Evolutionary conservation across 495 filamentous ascomycete species (phyloP).

Genomic region (Elasticomyces elasticus): DNA sequence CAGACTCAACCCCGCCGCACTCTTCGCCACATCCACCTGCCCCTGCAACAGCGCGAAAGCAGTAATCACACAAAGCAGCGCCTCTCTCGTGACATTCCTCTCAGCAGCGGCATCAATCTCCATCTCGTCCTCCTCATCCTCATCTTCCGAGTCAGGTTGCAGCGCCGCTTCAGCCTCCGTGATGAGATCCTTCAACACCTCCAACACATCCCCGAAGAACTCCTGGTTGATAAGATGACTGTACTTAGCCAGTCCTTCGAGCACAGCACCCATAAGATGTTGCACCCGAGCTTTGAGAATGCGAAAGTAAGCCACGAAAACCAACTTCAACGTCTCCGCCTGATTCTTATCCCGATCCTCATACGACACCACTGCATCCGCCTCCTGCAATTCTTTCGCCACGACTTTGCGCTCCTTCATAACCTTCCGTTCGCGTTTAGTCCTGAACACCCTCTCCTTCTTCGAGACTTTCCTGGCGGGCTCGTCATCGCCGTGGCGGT

Average conservation of each 20-base stretch:
- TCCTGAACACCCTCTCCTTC: conserved; percentile 63
- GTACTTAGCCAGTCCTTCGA: conserved; percentile 85
- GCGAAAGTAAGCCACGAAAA: conserved; percentile 89
- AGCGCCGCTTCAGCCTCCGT: conserved; percentile 45
- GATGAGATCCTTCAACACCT: conserved; percentile 86
- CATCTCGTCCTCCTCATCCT: conserved; percentile 39
- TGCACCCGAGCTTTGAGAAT: conserved; percentile 73
- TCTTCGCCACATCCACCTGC: conserved; percentile 57
- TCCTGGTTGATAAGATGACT: conserved; percentile 95
- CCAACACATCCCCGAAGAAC: conserved; percentile 93
- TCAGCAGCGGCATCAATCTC: conserved; percentile 33
- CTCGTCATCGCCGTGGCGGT: conserved; percentile 32
- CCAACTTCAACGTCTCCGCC: conserved; percentile 86
- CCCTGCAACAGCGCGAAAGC: conserved; percentile 88
- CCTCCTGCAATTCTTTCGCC: conserved; percentile 87
- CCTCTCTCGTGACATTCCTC: conserved; percentile 68
- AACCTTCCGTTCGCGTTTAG: conserved; percentile 63
- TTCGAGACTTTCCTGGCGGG: conserved; percentile 54
- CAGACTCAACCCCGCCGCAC: conserved; percentile 60
- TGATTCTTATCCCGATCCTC: conserved; percentile 89
- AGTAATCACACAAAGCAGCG: conserved; percentile 89
- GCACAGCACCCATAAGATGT: conserved; percentile 82
- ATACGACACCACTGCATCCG: conserved; percentile 79
- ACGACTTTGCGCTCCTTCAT: conserved; percentile 73
- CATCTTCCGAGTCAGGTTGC: conserved; percentile 25